Percentiles rank a stretch among this genome's conserved stretches.
Evolutionary conservation across 2,329 filamentous ascomycete species (phyloP).

Genomic region (Grosmannia penicillata): DNA sequence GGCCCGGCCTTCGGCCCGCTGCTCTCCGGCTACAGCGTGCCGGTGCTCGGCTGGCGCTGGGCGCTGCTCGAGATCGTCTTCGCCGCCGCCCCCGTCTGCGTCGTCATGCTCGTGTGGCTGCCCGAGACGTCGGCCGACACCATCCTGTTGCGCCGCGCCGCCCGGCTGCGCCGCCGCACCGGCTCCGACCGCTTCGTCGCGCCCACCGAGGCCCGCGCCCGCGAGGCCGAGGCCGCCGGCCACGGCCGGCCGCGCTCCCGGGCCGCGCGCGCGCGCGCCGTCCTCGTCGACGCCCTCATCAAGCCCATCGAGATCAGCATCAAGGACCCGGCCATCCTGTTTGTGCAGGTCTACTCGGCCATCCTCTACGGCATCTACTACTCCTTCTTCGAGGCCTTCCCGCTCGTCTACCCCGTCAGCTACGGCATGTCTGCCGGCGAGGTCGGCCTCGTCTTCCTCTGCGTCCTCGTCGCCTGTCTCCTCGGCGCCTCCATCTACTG

Average conservation of each 20-base stretch:
- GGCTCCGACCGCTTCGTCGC: conserved; percentile 41
- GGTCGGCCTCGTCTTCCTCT: conserved; percentile 45
- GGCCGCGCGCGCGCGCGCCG: conserved; percentile 12
- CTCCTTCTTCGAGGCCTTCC: conserved; percentile 52
- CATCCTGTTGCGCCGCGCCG: conserved; percentile 40
- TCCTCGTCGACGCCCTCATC: conserved; percentile 41
- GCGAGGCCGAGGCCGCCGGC: not conserved
- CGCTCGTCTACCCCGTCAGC: conserved; percentile 42
- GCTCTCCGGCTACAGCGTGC: conserved; percentile 17
- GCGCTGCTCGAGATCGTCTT: conserved; percentile 19
- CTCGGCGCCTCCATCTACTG: conserved; percentile 34
- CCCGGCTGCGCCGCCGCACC: conserved; percentile 34
- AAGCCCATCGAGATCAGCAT: conserved; percentile 37
- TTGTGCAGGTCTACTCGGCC: conserved; percentile 46
- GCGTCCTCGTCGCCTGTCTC: conserved; percentile 41
- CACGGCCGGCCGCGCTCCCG: not conserved
- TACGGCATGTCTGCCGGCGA: conserved; percentile 46
- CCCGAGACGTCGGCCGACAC: conserved; percentile 22
- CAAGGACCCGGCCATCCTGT: conserved; percentile 46
- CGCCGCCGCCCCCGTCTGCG: conserved; percentile 25
- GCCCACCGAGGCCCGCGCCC: conserved; percentile 41
- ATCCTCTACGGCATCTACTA: conserved; percentile 50
- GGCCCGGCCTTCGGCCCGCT: conserved; percentile 47
- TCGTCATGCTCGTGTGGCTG: conserved; percentile 20
- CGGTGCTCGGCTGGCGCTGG: conserved; percentile 20